Percentiles rank a stretch among this genome's conserved stretches.
Evolutionary conservation across 1,284 basidiomycete genomes (phyloP).

Genomic region (Cutaneotrichosporon sp.): DNA sequence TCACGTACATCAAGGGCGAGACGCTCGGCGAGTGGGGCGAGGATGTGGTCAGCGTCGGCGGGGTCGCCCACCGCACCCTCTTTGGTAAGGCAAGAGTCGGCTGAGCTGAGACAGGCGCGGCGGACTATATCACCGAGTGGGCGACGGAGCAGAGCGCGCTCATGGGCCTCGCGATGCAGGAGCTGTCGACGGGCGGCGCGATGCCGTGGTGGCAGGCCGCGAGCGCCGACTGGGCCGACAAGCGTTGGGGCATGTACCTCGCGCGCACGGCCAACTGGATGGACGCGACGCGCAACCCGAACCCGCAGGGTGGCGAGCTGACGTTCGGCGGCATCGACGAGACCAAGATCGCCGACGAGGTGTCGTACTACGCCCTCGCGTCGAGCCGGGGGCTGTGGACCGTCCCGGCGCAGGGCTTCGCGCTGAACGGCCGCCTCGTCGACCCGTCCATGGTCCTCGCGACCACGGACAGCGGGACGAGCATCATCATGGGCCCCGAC

Average conservation of each 20-base stretch:
- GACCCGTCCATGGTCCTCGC: background rate
- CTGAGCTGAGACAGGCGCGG: background rate
- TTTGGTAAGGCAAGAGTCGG: background rate
- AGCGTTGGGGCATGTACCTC: slow-evolving; percentile 1
- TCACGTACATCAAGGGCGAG: slow-evolving; percentile 4
- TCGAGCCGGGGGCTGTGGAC: background rate
- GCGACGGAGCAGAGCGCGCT: background rate
- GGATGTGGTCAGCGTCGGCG: background rate
- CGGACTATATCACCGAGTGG: background rate
- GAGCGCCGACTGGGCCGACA: background rate
- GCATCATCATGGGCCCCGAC: background rate
- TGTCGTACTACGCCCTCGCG: background rate
- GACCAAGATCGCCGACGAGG: background rate
- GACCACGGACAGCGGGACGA: slow-evolving; percentile 2
- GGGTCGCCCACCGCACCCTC: background rate
- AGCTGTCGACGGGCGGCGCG: background rate
- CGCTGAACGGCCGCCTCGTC: background rate
- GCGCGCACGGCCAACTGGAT: background rate
- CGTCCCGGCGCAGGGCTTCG: background rate
- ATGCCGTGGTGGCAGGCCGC: background rate
- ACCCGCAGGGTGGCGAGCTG: background rate
- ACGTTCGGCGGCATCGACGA: slow-evolving; percentile 1
- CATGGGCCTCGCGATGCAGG: background rate
- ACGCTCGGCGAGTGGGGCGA: background rate
- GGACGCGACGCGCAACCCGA: background rate